These are phyloP conservation scores for Liriodendron chinense DNA, from an alignment of 164 flowering plant genomes.

Conservation along the genomic window DNA sequence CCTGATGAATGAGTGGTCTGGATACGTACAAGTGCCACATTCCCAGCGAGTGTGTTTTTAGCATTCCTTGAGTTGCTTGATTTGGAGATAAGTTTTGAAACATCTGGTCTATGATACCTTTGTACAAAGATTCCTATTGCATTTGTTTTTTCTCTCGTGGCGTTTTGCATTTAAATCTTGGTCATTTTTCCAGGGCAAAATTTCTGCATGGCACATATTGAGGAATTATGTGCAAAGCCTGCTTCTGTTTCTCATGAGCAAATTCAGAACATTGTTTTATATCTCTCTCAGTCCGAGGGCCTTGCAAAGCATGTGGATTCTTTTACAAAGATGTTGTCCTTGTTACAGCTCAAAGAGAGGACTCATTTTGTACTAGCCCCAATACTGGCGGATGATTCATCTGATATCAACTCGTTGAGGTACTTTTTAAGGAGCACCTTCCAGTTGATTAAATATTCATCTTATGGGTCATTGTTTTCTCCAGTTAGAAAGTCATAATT, in stretches of 20 bases:
- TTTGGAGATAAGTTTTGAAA: background rate
- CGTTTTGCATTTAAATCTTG: background rate
- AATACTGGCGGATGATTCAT: slow-evolving; percentile 52
- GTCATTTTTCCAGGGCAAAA: slow-evolving; percentile 54
- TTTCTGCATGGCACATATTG: slow-evolving; percentile 70
- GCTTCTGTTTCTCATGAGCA: slow-evolving; percentile 43
- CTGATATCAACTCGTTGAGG: slow-evolving; percentile 56
- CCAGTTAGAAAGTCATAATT: background rate
- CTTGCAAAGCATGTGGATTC: slow-evolving; percentile 73
- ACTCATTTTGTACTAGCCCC: slow-evolving; percentile 53
- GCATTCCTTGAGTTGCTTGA: background rate
- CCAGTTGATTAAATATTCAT: background rate
- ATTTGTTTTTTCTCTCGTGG: background rate
- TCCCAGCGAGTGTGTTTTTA: too few species aligned
- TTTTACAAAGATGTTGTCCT: slow-evolving; percentile 60
- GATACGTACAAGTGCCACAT: too few species aligned
- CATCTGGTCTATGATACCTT: background rate
- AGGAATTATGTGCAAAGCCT: slow-evolving; percentile 51
- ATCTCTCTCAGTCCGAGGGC: slow-evolving; percentile 67
- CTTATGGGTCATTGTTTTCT: background rate
- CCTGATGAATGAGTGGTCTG: too few species aligned
- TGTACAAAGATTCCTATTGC: background rate
- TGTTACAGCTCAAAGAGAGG: slow-evolving; percentile 46
- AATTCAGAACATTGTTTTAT: slow-evolving; percentile 70
- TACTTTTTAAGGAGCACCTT: slow-evolving; percentile 10